These are phyloP conservation scores for Metschnikowia henanensis DNA, from an alignment of 805 yeast species.

Conservation along the genomic window DNA sequence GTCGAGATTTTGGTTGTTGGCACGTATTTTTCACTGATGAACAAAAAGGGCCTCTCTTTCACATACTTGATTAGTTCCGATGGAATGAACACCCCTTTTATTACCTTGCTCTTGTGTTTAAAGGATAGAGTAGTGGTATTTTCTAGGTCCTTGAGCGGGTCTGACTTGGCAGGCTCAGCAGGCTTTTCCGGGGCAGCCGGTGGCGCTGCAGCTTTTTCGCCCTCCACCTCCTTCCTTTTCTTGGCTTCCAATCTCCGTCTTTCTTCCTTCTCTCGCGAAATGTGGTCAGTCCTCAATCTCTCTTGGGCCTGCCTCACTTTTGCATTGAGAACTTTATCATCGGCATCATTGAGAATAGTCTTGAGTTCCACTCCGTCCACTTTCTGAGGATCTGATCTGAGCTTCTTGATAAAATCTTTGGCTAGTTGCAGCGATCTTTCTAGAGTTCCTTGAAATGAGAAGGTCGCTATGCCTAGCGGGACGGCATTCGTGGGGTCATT, in stretches of 20 bases:
- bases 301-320: conserved; percentile 31
- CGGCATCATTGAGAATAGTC: conserved; percentile 51
- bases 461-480: conserved; percentile 69
- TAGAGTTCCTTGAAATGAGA: conserved; percentile 57
- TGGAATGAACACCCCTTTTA: conserved; percentile 45
- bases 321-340: conserved; percentile 35
- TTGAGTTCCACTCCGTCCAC: conserved; percentile 54
- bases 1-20: conserved; percentile 49
- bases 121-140: conserved; percentile 37
- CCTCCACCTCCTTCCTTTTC: conserved; percentile 11
- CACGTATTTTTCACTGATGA: conserved; percentile 51
- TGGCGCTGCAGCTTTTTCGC: conserved; percentile 2
- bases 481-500: conserved; percentile 76
- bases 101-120: conserved; percentile 29
- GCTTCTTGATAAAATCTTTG: conserved; percentile 27
- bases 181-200: conserved; percentile 3
- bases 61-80: conserved; percentile 48
- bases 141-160: conserved; percentile 2
- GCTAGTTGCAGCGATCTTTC: conserved; percentile 46
- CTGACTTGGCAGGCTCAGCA: conserved; percentile 1
- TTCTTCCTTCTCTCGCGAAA: conserved; percentile 34
- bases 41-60: conserved; percentile 57
- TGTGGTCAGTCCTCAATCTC: conserved; percentile 24
- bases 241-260: conserved; percentile 23
- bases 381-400: conserved; percentile 31